A percentile compares a stretch with the other conserved stretches of the same genome.
These are phyloP conservation scores for Rhytidiadelphus loreus DNA, from an alignment of 225 moss, liverwort and hornwort genomes.

Conservation along the genomic window DNA sequence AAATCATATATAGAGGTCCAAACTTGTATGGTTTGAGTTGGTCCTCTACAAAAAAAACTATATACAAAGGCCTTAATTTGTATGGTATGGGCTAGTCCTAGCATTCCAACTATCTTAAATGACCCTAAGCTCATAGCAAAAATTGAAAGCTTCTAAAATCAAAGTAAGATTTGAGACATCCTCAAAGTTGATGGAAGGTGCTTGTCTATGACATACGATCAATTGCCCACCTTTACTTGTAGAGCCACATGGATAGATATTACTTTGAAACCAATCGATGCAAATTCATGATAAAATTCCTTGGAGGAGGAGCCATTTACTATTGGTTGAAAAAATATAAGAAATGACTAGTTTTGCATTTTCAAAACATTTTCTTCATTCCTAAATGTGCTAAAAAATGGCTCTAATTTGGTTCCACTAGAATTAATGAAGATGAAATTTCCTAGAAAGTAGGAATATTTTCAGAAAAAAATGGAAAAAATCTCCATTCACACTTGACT, in stretches of 20 bases:
- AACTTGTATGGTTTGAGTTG: neutral
- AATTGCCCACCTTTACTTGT: neutral
- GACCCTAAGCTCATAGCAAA: neutral
- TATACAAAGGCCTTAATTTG: neutral
- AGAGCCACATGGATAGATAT: neutral
- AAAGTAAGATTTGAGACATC: neutral
- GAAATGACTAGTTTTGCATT: rapidly evolving
- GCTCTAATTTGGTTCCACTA: neutral
- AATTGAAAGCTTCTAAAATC: neutral
- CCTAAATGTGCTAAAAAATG: neutral
- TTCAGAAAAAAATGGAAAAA: neutral
- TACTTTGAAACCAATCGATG: rapidly evolving
- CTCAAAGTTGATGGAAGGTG: neutral
- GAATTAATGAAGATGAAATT: neutral
- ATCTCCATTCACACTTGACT: neutral
- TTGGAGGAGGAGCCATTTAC: neutral
- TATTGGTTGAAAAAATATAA: neutral
- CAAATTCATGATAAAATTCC: neutral
- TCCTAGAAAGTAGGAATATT: too few relatives aligned
- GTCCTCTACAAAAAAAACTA: rapidly evolving
- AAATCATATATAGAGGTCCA: neutral
- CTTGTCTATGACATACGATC: neutral
- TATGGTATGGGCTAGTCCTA: neutral
- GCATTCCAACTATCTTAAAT: neutral
- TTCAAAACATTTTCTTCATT: neutral